Evolutionary conservation across 2,329 filamentous ascomycete genomes (phyloP).

Genomic region (Phyllosticta capitalensis): DNA sequence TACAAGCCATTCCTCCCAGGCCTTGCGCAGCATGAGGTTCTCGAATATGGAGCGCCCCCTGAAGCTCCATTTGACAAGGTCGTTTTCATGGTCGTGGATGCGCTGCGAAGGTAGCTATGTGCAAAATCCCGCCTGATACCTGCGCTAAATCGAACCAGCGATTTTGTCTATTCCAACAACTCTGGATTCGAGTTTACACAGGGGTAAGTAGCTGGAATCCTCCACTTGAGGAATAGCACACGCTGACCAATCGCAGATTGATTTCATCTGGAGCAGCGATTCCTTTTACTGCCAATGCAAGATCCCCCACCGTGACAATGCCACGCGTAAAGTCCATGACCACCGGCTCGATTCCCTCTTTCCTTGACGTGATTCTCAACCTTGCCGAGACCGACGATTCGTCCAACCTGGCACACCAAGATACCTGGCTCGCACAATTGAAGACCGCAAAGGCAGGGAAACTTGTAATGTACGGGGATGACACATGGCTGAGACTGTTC

Average conservation of each 20-base stretch:
- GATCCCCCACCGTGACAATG: conserved; percentile 98
- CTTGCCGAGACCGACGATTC: conserved; percentile 90
- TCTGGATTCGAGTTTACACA: conserved; percentile 87
- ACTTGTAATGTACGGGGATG: conserved; percentile 91
- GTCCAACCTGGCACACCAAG: conserved; percentile 77
- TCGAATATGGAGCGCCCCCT: conserved; percentile 47
- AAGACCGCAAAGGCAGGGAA: conserved; percentile 56
- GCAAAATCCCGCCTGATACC: neutral
- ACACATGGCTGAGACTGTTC: conserved; percentile 97
- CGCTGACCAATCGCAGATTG: conserved; percentile 47
- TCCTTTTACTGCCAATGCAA: conserved; percentile 90
- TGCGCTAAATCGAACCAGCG: conserved; percentile 43
- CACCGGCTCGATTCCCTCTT: conserved; percentile 95
- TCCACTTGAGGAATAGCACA: neutral
- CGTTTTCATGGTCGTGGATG: conserved; percentile 97
- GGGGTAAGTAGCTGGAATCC: conserved; percentile 46
- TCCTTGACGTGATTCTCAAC: conserved; percentile 92
- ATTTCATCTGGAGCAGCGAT: conserved; percentile 76
- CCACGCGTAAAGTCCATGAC: conserved; percentile 94
- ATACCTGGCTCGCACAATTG: conserved; percentile 94
- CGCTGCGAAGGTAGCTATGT: conserved; percentile 62
- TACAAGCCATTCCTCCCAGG: conserved; percentile 92
- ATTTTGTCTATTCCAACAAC: conserved; percentile 76
- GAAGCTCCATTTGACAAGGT: conserved; percentile 74
- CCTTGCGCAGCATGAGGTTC: conserved; percentile 57